Evolutionary conservation across 495 filamentous ascomycete genomes (phyloP).

Genomic region (Penicillium longicatenatum): DNA sequence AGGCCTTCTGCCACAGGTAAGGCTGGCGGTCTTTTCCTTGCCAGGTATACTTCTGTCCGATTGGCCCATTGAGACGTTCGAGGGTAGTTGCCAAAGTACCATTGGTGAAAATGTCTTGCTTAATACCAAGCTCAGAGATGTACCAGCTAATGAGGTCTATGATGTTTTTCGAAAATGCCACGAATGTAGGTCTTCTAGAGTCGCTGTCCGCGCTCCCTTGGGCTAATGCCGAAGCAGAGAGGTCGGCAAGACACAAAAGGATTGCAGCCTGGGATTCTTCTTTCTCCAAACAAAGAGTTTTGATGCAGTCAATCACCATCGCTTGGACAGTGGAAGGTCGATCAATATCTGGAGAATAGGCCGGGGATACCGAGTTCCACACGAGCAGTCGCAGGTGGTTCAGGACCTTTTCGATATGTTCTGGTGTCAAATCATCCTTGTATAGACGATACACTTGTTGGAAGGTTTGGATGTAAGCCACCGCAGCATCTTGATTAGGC

Average conservation of each 20-base stretch:
- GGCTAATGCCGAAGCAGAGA: constrained; percentile 65
- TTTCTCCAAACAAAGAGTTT: constrained; percentile 68
- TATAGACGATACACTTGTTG: constrained; percentile 82
- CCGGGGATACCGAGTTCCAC: constrained; percentile 68
- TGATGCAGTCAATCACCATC: constrained; percentile 70
- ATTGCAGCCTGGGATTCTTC: constrained; percentile 66
- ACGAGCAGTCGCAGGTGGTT: constrained; percentile 59
- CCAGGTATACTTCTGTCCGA: constrained; percentile 75
- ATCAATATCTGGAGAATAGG: constrained; percentile 84
- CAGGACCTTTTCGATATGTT: constrained; percentile 58
- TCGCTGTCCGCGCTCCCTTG: constrained; percentile 39
- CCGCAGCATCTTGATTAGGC: constrained; percentile 73
- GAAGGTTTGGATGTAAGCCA: constrained; percentile 76
- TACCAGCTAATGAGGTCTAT: constrained; percentile 70
- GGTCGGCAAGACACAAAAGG: constrained; percentile 65
- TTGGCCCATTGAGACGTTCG: constrained; percentile 63
- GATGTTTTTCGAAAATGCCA: constrained; percentile 79
- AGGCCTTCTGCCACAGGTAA: constrained; percentile 78
- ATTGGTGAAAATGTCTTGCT: constrained; percentile 64
- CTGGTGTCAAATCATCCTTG: constrained; percentile 59
- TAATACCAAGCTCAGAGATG: constrained; percentile 61
- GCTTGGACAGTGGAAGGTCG: constrained; percentile 77
- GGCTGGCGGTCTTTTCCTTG: constrained; percentile 58
- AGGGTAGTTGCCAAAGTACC: constrained; percentile 62
- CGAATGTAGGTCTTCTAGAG: constrained; percentile 66